Base-by-base conservation (phyloP, 2,329 filamentous ascomycete species). In the Calonectria crousiana region DNA sequence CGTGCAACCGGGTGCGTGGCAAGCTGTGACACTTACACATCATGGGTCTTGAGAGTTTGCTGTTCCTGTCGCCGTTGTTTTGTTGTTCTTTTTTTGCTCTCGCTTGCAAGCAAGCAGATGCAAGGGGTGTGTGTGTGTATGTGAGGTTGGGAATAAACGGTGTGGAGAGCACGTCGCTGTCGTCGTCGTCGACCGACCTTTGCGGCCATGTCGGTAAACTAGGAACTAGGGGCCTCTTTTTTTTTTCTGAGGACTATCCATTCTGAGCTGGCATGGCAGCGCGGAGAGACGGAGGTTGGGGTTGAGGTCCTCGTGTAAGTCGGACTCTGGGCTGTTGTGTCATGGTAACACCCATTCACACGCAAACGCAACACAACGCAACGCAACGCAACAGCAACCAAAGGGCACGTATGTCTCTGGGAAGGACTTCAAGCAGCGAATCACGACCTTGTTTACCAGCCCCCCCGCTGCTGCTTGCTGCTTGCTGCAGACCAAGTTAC, bases 1-100 rank as follows among this genome's bases (percentile, higher is more conserved):
- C 30, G 52, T 34, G 30, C 52, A 60, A 60, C 32, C 36, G 34
- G n/a, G 32, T 10, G 56, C 56, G 56, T 60, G 56, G 56, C 56
- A 60, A 60, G 56, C 56, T 60, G 56, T 60, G 56, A 36, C n/a
- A 60, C 34, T 8, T 36, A 60, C 56, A 60, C 56, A 60, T 60
- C 56, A 60, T 23, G n/a, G n/a, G 6, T 36, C 6, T 23, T 60
- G n/a, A 18, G 16, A 13, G 52, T 6, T 56, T 56, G 16, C 20
- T 56, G 52, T 34, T 56, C 3, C 30, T 34, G 8, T 28, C 4
- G 32, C 18, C 30, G 20, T 28, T 60, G n/a, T 9, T 26, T 38
- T 60, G n/a, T 9, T 26, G 10, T 60, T 53, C 51, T 53, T 32
- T 53, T 53, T 52, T 52, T 47, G 13, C 32, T 2, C 32, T 53